Conservation (phyloP, 495 filamentous ascomycete genomes). For the Penicillium riverlandense region DNA sequence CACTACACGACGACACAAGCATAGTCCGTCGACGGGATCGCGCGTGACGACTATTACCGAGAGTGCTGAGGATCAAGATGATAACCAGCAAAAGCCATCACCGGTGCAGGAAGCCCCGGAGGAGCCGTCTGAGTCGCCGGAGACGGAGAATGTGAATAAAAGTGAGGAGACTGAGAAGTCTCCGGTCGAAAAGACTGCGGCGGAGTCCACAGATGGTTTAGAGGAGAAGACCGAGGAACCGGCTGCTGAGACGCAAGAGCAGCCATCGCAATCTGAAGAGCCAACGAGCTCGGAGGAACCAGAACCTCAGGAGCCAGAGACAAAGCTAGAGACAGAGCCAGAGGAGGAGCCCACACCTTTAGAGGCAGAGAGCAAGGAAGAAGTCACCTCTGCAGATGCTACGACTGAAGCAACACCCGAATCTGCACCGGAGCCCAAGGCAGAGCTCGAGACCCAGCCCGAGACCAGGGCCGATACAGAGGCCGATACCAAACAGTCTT, state of each 20-base stretch:
- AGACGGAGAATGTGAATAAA: conserved; percentile 1
- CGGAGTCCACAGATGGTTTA: conserved; percentile 1
- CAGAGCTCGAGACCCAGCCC: conserved; percentile 4
- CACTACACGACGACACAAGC: conserved; percentile 66
- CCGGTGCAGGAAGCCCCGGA: conserved; percentile 10
- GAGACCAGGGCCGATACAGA: conserved; percentile 8
- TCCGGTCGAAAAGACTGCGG: neutral
- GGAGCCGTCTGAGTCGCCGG: conserved; percentile 9
- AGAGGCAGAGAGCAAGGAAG: no score
- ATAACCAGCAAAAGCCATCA: conserved; percentile 3
- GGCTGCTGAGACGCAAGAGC: neutral
- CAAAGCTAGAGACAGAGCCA: neutral
- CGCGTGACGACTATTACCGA: conserved; percentile 65
- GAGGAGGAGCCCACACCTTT: no score
- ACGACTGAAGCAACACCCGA: neutral
- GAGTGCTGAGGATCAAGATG: conserved; percentile 58
- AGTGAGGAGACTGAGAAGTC: conserved; percentile 1
- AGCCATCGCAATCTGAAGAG: neutral
- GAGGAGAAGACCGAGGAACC: conserved; percentile 1
- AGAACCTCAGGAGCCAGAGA: neutral
- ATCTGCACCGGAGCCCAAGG: neutral
- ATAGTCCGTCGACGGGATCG: conserved; percentile 69
- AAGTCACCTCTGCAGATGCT: no score
- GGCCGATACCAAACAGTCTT: conserved; percentile 9
- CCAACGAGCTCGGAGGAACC: neutral